A percentile compares a stretch with the other conserved stretches of the same genome.
Conservation (phyloP, 768 basidiomycete genomes). For the Russula abietina region DNA sequence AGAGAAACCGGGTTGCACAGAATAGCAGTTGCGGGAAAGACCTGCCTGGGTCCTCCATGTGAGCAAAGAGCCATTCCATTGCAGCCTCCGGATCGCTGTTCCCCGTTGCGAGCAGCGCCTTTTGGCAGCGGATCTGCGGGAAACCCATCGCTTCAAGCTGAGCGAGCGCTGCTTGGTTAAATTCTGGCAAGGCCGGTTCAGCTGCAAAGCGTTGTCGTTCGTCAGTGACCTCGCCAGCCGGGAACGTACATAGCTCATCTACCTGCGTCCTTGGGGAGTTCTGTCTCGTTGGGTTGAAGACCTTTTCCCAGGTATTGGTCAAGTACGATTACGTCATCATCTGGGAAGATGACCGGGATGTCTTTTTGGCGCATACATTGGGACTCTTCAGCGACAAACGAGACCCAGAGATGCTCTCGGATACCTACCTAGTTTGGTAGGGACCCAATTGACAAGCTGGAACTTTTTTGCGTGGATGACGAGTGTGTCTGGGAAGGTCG, state of each 20-base stretch:
- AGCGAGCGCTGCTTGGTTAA: constrained; percentile 67
- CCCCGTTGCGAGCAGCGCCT: constrained; percentile 85
- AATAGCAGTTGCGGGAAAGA: not conserved
- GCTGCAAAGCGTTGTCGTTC: constrained; percentile 15
- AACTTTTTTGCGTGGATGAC: constrained; percentile 92
- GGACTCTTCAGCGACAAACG: not conserved
- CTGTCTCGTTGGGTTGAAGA: constrained; percentile 59
- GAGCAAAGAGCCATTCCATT: constrained; percentile 93
- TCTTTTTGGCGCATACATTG: constrained; percentile 42
- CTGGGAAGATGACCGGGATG: constrained; percentile 73
- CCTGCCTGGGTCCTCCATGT: constrained; percentile 90
- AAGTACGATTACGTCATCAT: constrained; percentile 51
- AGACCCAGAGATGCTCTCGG: not conserved
- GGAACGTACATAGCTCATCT: constrained; percentile 9
- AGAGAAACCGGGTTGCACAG: not conserved
- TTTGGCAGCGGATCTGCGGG: constrained; percentile 77
- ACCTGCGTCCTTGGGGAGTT: constrained; percentile 53
- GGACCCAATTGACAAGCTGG: constrained; percentile 95
- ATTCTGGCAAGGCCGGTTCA: constrained; percentile 47
- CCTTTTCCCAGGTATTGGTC: constrained; percentile 65
- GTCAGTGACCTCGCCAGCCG: not conserved
- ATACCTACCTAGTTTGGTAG: constrained; percentile 76
- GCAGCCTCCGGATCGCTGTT: constrained; percentile 69
- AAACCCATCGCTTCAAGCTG: constrained; percentile 91
- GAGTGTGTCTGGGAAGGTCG: constrained; percentile 83